phyloP scores from a whole-genome alignment of 345 rosid genomes.

The Theobroma cacao region DNA sequence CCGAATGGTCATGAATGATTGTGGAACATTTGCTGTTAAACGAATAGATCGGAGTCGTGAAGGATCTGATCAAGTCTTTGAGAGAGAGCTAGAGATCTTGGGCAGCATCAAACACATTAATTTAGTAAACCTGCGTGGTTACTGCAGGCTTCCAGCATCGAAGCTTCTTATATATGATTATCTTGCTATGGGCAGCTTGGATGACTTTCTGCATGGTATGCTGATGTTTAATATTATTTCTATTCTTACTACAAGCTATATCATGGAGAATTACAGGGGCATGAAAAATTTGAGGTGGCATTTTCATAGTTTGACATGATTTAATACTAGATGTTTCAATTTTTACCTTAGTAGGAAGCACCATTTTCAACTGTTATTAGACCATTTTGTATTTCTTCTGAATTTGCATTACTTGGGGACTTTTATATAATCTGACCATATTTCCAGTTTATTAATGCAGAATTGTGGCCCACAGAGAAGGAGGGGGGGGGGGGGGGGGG shows the following conservation, averaged over 20 bases:
- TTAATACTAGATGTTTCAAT: not conserved
- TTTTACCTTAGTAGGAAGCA: not conserved
- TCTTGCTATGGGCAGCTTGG: slow-evolving; percentile 89
- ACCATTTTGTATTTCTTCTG: not conserved
- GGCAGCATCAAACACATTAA: slow-evolving; percentile 97
- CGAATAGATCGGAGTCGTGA: slow-evolving; percentile 77
- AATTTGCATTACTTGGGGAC: not conserved
- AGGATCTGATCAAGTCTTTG: slow-evolving; percentile 93
- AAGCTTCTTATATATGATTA: slow-evolving; percentile 93
- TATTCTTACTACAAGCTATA: not conserved
- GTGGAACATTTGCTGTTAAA: slow-evolving; percentile 97
- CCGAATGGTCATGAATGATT: slow-evolving; percentile 97
- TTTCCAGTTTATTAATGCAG: not conserved
- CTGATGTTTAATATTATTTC: not conserved
- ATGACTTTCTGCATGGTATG: slow-evolving; percentile 84
- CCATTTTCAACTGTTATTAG: not conserved
- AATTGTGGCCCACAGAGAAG: too few relatives aligned
- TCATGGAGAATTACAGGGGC: not conserved
- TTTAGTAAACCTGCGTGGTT: slow-evolving; percentile 88
- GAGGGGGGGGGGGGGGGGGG: not conserved
- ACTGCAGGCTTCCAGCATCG: slow-evolving; percentile 80
- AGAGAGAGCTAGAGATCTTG: slow-evolving; percentile 87
- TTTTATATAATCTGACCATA: not conserved
- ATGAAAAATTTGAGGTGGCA: not conserved
- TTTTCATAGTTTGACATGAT: not conserved